Percentiles rank a stretch among this genome's conserved stretches.
These are phyloP conservation scores for Phalaenopsis aphrodite DNA, from an alignment of 106 monocot genomes.

Conservation along the genomic window DNA sequence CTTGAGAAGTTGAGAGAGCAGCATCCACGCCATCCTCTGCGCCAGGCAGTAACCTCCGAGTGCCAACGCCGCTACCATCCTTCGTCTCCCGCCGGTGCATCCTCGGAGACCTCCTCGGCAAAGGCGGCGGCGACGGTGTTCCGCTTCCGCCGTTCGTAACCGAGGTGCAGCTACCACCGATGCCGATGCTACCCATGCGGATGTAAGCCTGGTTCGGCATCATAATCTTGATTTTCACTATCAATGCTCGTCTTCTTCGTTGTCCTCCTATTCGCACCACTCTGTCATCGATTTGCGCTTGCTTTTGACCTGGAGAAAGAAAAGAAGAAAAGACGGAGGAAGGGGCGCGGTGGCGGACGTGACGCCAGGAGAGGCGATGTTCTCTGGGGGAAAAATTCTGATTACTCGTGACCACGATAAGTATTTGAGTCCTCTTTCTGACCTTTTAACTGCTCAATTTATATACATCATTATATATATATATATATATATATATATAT, in stretches of 20 bases:
- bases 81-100: constrained; percentile 10
- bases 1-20: constrained; percentile 55
- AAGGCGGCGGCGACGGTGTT: constrained; percentile 57
- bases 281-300: not conserved
- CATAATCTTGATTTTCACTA: not conserved
- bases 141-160: constrained; percentile 8
- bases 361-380: not conserved
- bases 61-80: constrained; percentile 9
- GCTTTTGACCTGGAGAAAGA: constrained; percentile 5
- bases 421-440: constrained; percentile 47
- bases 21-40: constrained; percentile 42
- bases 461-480: too few relatives aligned
- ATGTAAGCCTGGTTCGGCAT: constrained; percentile 37
- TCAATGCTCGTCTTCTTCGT: not conserved
- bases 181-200: constrained; percentile 42
- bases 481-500: too few relatives aligned
- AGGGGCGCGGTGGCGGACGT: not conserved
- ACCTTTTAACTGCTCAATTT: too few relatives aligned
- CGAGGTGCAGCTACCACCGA: constrained; percentile 11
- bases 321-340: not conserved
- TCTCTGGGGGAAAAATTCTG: constrained; percentile 70
- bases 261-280: not conserved
- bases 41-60: constrained; percentile 12
- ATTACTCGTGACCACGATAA: constrained; percentile 72
- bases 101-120: constrained; percentile 39